Conservation (phyloP, 2,329 filamentous ascomycete genomes). For the Truncatella angustata region DNA sequence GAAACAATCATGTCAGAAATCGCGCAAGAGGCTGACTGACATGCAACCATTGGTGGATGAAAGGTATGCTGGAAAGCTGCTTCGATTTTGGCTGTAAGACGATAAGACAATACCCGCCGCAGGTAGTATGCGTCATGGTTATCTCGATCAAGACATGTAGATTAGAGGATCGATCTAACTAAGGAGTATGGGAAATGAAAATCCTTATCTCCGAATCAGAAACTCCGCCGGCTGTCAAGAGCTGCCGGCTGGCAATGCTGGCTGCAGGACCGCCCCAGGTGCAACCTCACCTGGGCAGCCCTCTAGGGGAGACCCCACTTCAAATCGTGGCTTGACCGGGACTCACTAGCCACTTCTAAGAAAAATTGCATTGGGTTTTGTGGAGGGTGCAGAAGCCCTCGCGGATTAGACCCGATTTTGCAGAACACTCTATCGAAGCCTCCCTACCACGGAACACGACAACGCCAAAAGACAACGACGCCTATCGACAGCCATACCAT, state of each 20-base stretch:
- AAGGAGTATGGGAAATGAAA: no score
- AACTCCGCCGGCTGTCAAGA: no score
- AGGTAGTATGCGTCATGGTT: no score
- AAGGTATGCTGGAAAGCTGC: no score
- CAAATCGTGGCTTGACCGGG: neutral
- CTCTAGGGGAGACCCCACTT: neutral
- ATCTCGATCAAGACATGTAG: no score
- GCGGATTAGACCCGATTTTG: neutral
- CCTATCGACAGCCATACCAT: constrained; percentile 27
- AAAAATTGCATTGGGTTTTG: constrained; percentile 10
- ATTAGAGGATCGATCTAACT: no score
- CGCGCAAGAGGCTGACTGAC: no score
- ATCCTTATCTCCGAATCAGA: no score
- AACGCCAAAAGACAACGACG: constrained; percentile 37
- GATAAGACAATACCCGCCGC: no score
- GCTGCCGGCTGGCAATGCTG: neutral
- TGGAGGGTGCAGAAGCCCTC: constrained; percentile 4
- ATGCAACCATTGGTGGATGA: no score
- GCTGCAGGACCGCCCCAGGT: neutral
- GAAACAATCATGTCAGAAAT: no score
- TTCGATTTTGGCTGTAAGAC: no score
- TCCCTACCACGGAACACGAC: constrained; percentile 22
- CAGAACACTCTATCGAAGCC: neutral
- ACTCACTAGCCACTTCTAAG: neutral
- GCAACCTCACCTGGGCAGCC: neutral